A percentile compares a stretch with the other conserved stretches of the same genome.
These are phyloP conservation scores for Mytilinidion resinicola DNA, from an alignment of 495 filamentous ascomycete genomes.

Conservation along the genomic window DNA sequence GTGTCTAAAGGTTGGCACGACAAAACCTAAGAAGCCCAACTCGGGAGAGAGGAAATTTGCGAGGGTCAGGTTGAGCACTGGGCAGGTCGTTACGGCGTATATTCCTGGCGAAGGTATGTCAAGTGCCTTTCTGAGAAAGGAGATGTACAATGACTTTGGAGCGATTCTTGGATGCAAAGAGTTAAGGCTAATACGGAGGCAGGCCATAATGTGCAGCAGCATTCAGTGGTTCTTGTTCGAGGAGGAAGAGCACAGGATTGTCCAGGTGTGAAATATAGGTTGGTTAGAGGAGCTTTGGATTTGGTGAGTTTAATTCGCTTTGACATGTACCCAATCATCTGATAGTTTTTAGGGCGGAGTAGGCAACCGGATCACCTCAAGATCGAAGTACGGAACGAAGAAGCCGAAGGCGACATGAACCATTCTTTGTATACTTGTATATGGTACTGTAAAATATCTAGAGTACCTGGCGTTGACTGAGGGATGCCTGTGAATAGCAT, in stretches of 20 bases:
- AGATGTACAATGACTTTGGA: neutral
- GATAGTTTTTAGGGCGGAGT: constrained; percentile 70
- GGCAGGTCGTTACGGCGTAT: constrained; percentile 79
- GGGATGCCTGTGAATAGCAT: no score
- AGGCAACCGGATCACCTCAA: constrained; percentile 66
- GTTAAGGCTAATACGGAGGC: constrained; percentile 6
- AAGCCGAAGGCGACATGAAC: constrained; percentile 72
- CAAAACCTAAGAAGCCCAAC: constrained; percentile 97
- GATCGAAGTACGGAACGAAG: constrained; percentile 98
- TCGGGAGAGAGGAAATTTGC: constrained; percentile 91
- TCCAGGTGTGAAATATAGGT: constrained; percentile 92
- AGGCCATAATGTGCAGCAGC: constrained; percentile 98
- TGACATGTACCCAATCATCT: constrained; percentile 5
- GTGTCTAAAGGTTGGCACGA: constrained; percentile 83
- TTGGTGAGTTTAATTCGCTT: constrained; percentile 56
- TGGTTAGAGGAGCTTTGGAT: constrained; percentile 89
- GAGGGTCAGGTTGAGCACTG: constrained; percentile 78
- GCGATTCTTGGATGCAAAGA: neutral
- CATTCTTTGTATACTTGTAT: neutral
- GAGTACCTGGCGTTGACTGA: constrained; percentile 6
- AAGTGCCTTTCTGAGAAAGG: neutral
- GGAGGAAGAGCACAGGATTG: constrained; percentile 93
- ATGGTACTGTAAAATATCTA: constrained; percentile 7
- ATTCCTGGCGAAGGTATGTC: constrained; percentile 81
- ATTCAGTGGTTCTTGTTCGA: constrained; percentile 89